Evolutionary conservation across 75 land plant species (phyloP).

Genomic region (Sequoia sempervirens): DNA sequence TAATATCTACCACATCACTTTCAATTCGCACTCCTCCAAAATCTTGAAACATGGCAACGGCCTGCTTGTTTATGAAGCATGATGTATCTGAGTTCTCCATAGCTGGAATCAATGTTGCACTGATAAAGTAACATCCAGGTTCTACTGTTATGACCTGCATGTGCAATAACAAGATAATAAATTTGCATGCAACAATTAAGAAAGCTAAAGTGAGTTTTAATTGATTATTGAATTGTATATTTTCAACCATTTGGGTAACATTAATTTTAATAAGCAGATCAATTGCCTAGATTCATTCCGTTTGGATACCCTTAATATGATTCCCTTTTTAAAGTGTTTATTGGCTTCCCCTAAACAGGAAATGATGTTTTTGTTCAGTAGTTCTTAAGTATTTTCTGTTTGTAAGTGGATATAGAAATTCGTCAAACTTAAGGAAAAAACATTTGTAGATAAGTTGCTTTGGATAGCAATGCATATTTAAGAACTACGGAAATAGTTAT

Average conservation of each 20-base stretch:
- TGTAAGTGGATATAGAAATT: not conserved
- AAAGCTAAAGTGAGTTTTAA: not conserved
- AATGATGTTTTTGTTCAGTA: not conserved
- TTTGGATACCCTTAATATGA: not conserved
- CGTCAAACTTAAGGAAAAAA: not conserved
- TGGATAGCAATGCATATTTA: not conserved
- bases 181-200: not conserved
- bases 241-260: not conserved
- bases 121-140: conserved; percentile 96
- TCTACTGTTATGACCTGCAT: conserved; percentile 87
- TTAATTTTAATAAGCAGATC: not conserved
- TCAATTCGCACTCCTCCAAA: conserved; percentile 96
- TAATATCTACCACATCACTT: conserved; percentile 73
- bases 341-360: not conserved
- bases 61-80: conserved; percentile 52
- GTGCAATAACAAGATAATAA: not conserved
- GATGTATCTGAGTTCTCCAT: conserved; percentile 52
- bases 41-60: conserved; percentile 37
- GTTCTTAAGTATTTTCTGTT: not conserved
- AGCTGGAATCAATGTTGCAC: conserved; percentile 65
- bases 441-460: not conserved
- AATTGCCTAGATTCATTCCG: not conserved
- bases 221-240: not conserved
- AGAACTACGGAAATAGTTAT: not conserved
- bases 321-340: not conserved